Evolutionary conservation across 1,284 basidiomycete species (phyloP), one percentile per base, ranked within the genome.

Genomic region (Spongiforma sp.): DNA sequence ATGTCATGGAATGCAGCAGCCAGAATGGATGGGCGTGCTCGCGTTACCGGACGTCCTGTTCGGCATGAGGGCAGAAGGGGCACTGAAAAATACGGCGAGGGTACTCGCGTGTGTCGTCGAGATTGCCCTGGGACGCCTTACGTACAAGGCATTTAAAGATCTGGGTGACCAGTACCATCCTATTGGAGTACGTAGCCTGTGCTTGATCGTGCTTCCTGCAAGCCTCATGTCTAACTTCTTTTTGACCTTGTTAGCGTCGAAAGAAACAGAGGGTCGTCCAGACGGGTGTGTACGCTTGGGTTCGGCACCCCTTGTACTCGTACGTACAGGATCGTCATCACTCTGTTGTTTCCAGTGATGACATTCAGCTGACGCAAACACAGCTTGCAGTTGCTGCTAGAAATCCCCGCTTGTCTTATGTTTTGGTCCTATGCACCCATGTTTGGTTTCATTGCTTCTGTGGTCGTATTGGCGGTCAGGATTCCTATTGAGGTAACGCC

Each of bases 221-320:
- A 30, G 7, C n/a, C 32, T 26, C 57, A 17, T 19, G 17, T 39
- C 24, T 64, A 36, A 57, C 19, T n/a, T n/a, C n/a, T n/a, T n/a
- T n/a, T n/a, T n/a, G n/a, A 30, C 11, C 5, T 11, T 15, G 10
- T 30, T 36, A 77, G 74, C 70, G 72, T 58, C 75, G 73, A 28
- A 71, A 76, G 61, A 73, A 74, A 50, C 60, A 67, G 11, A 75
- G 66, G 54, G 57, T 77, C 48, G 10, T 67, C 5, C 48, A 66
- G 26, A 58, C 66, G 4, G 66, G 73, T 65, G 32, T 68, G 62
- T 77, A 73, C 39, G 69, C 69, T 9, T 65, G 67, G 48, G 68
- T 75, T n/a, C 75, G 77, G 19, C 76, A 77, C 56, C 76, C 77
- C 3, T 19, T 71, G 19, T 77, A 75, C 55, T 37, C 32, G 72